Evolutionary conservation across 768 basidiomycete species (phyloP).

Genomic region (Pleurotus ostreatus): DNA sequence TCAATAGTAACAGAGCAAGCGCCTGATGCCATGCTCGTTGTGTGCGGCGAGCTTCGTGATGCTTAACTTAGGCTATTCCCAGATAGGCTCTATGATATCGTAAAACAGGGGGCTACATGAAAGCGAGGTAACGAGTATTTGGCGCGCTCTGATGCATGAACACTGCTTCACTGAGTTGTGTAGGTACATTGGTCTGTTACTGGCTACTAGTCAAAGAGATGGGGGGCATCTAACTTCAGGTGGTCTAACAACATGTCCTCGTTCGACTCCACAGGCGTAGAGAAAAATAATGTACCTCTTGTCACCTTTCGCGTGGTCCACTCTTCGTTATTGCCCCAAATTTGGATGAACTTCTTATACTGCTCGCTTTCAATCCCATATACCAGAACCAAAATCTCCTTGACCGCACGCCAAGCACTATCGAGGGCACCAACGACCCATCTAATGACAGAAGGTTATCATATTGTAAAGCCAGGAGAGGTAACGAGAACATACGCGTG

Average conservation of each 20-base stretch:
- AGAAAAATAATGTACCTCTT: not conserved
- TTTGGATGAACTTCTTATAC: not conserved
- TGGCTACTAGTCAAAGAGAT: not conserved
- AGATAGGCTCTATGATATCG: no score
- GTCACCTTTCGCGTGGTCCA: not conserved
- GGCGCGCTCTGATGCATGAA: no score
- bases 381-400: conserved; percentile 10
- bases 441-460: conserved; percentile 10
- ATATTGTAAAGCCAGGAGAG: no score
- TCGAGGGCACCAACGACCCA: conserved; percentile 38
- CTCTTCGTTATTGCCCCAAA: conserved; percentile 6
- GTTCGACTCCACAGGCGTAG: not conserved
- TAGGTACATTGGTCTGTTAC: no score
- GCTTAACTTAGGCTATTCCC: no score
- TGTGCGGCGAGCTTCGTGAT: no score
- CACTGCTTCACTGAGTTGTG: no score
- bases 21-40: no score
- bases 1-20: no score
- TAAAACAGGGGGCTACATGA: no score
- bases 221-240: not conserved
- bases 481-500: conserved; percentile 22
- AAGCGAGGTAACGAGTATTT: no score
- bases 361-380: not conserved
- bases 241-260: not conserved
- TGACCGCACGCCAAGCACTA: conserved; percentile 30